These are phyloP conservation scores for Hypoxylon rickii DNA, from an alignment of 495 filamentous ascomycete species.

Conservation along the genomic window DNA sequence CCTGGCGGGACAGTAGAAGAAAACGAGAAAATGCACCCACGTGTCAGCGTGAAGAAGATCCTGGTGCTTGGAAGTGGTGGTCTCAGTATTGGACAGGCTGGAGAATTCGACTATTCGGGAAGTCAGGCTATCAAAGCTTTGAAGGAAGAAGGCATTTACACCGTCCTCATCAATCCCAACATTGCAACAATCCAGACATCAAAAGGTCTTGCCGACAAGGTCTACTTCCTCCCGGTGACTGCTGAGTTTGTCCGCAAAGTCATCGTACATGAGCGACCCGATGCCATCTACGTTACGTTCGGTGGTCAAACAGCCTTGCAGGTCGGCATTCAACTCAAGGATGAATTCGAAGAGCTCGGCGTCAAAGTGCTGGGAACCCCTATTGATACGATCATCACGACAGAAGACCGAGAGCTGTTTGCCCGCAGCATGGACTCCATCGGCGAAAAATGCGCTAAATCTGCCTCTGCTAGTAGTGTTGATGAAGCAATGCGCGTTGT, in stretches of 20 bases:
- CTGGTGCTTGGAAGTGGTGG: slow-evolving; percentile 92
- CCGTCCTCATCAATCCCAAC: slow-evolving; percentile 96
- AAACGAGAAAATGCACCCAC: slow-evolving; percentile 73
- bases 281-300: slow-evolving; percentile 95
- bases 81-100: slow-evolving; percentile 93
- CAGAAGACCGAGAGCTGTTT: slow-evolving; percentile 95
- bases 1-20: slow-evolving; percentile 81
- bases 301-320: slow-evolving; percentile 94
- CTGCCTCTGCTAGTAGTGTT: slow-evolving; percentile 82
- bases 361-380: slow-evolving; percentile 95
- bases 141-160: slow-evolving; percentile 93
- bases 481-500: slow-evolving; percentile 86
- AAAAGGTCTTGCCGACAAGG: slow-evolving; percentile 94
- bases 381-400: slow-evolving; percentile 97
- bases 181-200: slow-evolving; percentile 99
- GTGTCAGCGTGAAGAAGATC: slow-evolving; percentile 88
- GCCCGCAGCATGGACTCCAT: slow-evolving; percentile 98
- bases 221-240: slow-evolving; percentile 97
- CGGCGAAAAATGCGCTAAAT: slow-evolving; percentile 96
- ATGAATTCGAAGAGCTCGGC: slow-evolving; percentile 88
- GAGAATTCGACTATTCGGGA: slow-evolving; percentile 98
- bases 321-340: slow-evolving; percentile 94
- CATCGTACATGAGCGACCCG: slow-evolving; percentile 86
- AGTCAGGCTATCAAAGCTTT: slow-evolving; percentile 93
- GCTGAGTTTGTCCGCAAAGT: slow-evolving; percentile 97